These are phyloP conservation scores for Phytophthora pistaciae DNA, from an alignment of 352 stramenopile species.

Conservation along the genomic window DNA sequence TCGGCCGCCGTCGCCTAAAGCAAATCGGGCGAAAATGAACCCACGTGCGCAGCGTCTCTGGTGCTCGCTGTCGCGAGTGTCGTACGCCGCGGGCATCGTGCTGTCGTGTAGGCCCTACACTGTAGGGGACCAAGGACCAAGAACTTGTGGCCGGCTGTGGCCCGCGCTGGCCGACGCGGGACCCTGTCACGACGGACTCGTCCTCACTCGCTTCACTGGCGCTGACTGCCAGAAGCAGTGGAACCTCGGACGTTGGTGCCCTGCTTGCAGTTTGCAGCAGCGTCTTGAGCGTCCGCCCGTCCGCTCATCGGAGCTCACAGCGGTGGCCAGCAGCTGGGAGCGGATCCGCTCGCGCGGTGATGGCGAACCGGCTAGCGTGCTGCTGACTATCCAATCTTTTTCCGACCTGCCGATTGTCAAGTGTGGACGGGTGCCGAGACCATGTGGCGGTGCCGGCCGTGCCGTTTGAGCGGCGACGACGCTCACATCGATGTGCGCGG, in stretches of 20 bases:
- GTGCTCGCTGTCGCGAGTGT: slow-evolving; percentile 26
- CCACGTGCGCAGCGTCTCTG: slow-evolving; percentile 28
- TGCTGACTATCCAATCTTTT: slow-evolving; percentile 11
- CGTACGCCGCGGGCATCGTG: slow-evolving; percentile 20
- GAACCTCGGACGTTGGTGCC: not conserved
- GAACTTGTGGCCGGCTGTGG: slow-evolving; percentile 23
- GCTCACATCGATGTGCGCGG: slow-evolving; percentile 36
- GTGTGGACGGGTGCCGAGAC: not conserved
- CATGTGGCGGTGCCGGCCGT: slow-evolving; percentile 27
- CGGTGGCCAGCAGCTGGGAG: not conserved
- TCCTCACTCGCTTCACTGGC: not conserved
- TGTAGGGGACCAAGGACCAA: slow-evolving; percentile 14
- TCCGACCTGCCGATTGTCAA: slow-evolving; percentile 21
- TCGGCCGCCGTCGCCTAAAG: not conserved
- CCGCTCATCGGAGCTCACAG: not conserved
- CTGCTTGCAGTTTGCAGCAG: not conserved
- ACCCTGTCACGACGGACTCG: not conserved
- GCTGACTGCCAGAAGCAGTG: not conserved
- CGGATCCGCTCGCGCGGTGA: slow-evolving; percentile 15
- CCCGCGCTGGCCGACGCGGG: not conserved
- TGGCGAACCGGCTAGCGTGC: slow-evolving; percentile 34
- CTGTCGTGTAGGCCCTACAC: too few relatives aligned
- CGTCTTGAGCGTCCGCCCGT: not conserved
- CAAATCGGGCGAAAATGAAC: slow-evolving; percentile 23
- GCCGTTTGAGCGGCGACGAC: slow-evolving; percentile 19